These are phyloP conservation scores for Neopestalotiopsis sp. DNA, from an alignment of 2,329 filamentous ascomycete species.

Conservation along the genomic window DNA sequence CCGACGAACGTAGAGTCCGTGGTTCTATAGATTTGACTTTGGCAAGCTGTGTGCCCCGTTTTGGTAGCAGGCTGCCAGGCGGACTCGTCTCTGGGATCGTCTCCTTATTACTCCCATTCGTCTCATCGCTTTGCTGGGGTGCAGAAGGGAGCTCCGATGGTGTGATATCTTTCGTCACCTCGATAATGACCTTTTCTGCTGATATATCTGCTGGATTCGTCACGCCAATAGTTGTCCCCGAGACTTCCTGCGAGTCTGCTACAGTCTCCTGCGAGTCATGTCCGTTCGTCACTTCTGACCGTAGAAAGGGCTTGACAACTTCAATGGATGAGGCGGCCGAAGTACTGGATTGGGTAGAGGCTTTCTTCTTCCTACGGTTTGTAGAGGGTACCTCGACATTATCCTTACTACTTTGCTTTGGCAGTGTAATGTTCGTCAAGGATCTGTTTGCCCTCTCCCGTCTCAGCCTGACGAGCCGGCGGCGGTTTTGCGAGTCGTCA, in stretches of 20 bases:
- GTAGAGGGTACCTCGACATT: constrained; percentile 39
- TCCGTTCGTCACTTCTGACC: constrained; percentile 24
- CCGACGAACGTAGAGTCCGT: constrained; percentile 1
- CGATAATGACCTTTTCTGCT: background rate
- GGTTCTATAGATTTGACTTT: background rate
- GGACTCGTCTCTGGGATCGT: constrained; percentile 40
- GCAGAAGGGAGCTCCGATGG: constrained; percentile 9
- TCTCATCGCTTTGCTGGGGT: constrained; percentile 5
- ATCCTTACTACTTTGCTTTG: constrained; percentile 21
- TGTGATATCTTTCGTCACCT: background rate
- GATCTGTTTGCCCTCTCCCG: constrained; percentile 34
- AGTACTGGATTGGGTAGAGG: background rate
- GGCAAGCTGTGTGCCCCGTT: constrained; percentile 25
- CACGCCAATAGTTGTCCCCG: constrained; percentile 5
- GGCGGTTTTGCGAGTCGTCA: constrained; percentile 30
- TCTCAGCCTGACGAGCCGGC: constrained; percentile 31
- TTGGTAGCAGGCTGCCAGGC: constrained; percentile 25
- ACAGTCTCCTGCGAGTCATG: constrained; percentile 37
- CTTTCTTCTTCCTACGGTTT: constrained; percentile 25
- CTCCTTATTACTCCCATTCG: constrained; percentile 25
- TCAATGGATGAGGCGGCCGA: constrained; percentile 23
- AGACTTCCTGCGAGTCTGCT: constrained; percentile 35
- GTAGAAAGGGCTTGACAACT: constrained; percentile 24
- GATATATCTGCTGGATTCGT: background rate
- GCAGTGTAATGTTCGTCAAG: constrained; percentile 32